Base-by-base conservation (phyloP, 2,329 filamentous ascomycete genomes). In the Tolypocladium tundrense region DNA sequence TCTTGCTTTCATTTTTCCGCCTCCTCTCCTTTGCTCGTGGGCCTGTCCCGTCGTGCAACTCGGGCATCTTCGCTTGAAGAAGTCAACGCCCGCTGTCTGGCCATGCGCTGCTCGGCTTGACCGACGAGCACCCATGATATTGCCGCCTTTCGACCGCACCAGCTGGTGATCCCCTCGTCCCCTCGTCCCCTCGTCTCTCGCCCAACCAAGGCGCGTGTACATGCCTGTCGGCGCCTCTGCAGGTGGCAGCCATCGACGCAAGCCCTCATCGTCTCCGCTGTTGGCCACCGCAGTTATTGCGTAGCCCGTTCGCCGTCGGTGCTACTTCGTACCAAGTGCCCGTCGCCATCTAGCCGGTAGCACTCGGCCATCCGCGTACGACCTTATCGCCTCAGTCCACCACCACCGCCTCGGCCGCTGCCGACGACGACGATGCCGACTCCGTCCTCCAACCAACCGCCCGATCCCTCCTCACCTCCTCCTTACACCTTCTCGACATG, bases 401-500 rank as follows among this genome's bases (percentile, higher is more conserved):
- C 35, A 57, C 31, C 14, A 33, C 53, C 19, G 10, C 19, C 31
- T 11, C 42, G 10, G 19, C 39, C 39, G 10, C 14, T 33, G 45
- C 2, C 37, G 10, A 21, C 53, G 31, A 45, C 51, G 58, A 73
- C 58, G 62, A 79, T 79, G 76, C 76, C 76, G 61, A 78, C 76
- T 31, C 76, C 76, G 58, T 77, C 76, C 19, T 72, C 73, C 56
- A 74, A 75, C 63, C 71, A 70, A 59, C 71, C 72, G 53, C 68
- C 73, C 51, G 69, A 72, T 60, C 69, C 70, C 39, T 65, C 70
- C 43, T 72, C 73, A 52, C 70, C 73, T 51, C 69, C 68, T 58
- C 69, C 71, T 5, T 69, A 72, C 58, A 67, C 65, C 57, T 74
- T 76, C 62, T 73, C 73, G 52, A 74, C 74, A 62, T 78, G 76